Evolutionary conservation across 2,329 filamentous ascomycete species (phyloP), one percentile per base, ranked within the genome.

Genomic region (Dactylellina drechsleri): DNA sequence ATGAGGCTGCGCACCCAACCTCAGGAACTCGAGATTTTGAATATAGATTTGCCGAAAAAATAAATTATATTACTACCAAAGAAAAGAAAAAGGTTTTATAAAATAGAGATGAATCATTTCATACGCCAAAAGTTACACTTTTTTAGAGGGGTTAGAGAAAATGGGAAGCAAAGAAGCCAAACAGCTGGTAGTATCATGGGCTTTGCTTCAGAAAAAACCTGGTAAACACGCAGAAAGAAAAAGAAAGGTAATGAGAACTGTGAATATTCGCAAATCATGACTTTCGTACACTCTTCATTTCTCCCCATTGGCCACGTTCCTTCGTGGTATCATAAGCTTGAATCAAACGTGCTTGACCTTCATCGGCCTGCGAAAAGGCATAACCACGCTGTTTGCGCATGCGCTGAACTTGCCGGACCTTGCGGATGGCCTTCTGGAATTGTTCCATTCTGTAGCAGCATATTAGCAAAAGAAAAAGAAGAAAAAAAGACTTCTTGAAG

Each of bases 321-420:
- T 91, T 90, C 77, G 95, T 99, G 61, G 95, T 99, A 84, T 99
- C 95, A 83, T 99, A 99, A 76, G 95, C 95, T 84, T 97, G 94
- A 81, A 99, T 86, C 77, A 99, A 92, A 79, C 94, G 88, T 78
- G 94, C 96, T 84, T 98, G 95, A 79, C 90, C 92, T 83, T 99
- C 95, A 81, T 99, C 95, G 71, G 94, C 96, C 83, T 97, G 93
- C 79, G 92, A 97, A 83, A 99, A 99, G 76, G 95, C 95, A 81
- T 99, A 99, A 40, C 95, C 95, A 80, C 95, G 91, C 84, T 99
- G 95, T 84, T 99, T 99, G 81, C 95, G 92, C 95, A 98, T 99
- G 77, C 95, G 91, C 84, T 98, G 95, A 47, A 98, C 95, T 83
- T 99, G 95, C 60, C 95, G 89, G 62, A 99, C 95, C 84, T 99